phyloP scores from a whole-genome alignment of 2,329 filamentous ascomycete species.

The Fusarium circinatum region DNA sequence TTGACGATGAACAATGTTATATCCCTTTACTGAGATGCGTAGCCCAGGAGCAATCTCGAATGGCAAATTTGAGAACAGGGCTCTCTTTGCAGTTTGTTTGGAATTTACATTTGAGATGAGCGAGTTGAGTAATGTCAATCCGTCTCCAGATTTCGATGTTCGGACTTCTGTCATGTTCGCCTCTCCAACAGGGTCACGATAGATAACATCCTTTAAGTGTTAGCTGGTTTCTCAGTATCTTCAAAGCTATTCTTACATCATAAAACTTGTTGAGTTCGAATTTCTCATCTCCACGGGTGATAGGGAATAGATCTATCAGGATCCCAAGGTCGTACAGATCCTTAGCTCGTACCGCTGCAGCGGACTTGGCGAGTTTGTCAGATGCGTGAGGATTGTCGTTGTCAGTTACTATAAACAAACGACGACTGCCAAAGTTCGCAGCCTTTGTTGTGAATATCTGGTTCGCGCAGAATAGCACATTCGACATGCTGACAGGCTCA shows the following conservation, averaged over 20 bases:
- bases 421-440: slow-evolving; percentile 89
- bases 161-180: slow-evolving; percentile 66
- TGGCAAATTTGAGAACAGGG: slow-evolving; percentile 86
- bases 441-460: slow-evolving; percentile 96
- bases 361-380: slow-evolving; percentile 77
- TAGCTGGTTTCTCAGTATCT: neutral
- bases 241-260: slow-evolving; percentile 67
- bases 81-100: slow-evolving; percentile 84
- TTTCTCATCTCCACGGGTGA: slow-evolving; percentile 73
- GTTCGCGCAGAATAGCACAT: slow-evolving; percentile 93
- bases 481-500: slow-evolving; percentile 82
- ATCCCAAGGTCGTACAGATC: slow-evolving; percentile 95
- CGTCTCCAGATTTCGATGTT: slow-evolving; percentile 75
- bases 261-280: slow-evolving; percentile 93
- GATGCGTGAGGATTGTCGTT: slow-evolving; percentile 85
- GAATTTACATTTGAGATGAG: slow-evolving; percentile 90
- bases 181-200: slow-evolving; percentile 78
- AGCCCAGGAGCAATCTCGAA: slow-evolving; percentile 88
- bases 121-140: slow-evolving; percentile 80
- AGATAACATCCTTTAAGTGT: slow-evolving; percentile 80
- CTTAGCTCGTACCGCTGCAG: slow-evolving; percentile 87
- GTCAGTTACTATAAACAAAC: slow-evolving; percentile 96
- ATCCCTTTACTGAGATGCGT: slow-evolving; percentile 91
- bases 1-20: slow-evolving; percentile 87
- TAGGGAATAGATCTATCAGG: slow-evolving; percentile 91